phyloP scores from a whole-genome alignment of 2,329 filamentous ascomycete species.

The Thielaviopsis euricoi region DNA sequence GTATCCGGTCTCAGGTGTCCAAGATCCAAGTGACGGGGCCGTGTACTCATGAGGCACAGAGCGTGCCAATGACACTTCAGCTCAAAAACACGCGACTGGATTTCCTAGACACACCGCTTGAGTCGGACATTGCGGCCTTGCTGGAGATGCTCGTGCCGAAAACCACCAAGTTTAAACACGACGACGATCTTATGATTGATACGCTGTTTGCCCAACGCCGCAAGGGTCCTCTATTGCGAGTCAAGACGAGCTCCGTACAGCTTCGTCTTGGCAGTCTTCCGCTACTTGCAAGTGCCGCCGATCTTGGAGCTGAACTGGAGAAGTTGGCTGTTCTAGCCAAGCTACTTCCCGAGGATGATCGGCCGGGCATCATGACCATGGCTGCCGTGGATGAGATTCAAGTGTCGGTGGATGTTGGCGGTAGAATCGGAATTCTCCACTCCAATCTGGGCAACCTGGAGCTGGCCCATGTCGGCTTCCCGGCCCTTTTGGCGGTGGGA shows the following conservation, averaged over 20 bases:
- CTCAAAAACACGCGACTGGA: constrained; percentile 53
- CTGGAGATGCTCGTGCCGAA: constrained; percentile 81
- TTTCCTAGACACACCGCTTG: constrained; percentile 55
- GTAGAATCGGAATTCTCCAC: constrained; percentile 48
- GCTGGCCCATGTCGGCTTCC: constrained; percentile 67
- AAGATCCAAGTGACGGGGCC: constrained; percentile 63
- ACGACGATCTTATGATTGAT: constrained; percentile 90
- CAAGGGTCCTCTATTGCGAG: constrained; percentile 67
- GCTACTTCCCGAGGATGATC: constrained; percentile 88
- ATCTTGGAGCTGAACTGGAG: constrained; percentile 60
- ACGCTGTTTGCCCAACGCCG: constrained; percentile 72
- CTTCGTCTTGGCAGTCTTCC: constrained; percentile 44
- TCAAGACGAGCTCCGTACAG: constrained; percentile 48
- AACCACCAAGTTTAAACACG: constrained; percentile 72
- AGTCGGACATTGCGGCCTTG: constrained; percentile 65
- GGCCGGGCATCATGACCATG: constrained; percentile 71
- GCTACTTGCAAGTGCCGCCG: constrained; percentile 50
- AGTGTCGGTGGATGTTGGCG: constrained; percentile 45
- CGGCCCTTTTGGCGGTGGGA: constrained; percentile 66
- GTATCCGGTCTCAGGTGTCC: constrained; percentile 56
- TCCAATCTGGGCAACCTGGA: constrained; percentile 47
- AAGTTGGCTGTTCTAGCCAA: constrained; percentile 79
- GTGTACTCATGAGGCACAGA: constrained; percentile 25
- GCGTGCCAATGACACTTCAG: constrained; percentile 43
- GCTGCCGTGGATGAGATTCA: constrained; percentile 47